These are phyloP conservation scores for Macrophomina pseudophaseolina DNA, from an alignment of 2,329 filamentous ascomycete genomes.

Conservation along the genomic window DNA sequence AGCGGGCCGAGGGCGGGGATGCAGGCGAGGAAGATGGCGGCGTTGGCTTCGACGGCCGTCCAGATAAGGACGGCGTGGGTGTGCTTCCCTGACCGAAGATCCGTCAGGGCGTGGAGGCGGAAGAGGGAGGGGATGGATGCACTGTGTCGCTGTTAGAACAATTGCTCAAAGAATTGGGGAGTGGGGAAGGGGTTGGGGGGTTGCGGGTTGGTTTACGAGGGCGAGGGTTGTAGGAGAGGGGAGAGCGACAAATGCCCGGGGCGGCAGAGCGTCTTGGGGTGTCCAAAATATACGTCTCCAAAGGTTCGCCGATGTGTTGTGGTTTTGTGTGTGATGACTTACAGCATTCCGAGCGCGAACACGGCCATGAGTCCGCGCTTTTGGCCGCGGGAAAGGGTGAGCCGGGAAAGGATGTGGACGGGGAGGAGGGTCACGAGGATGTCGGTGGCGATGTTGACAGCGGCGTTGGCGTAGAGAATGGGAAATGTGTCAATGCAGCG, in stretches of 20 bases:
- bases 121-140: constrained; percentile 20
- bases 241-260: neutral
- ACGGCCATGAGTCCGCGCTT: constrained; percentile 14
- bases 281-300: neutral
- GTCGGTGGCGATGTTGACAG: constrained; percentile 24
- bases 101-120: constrained; percentile 15
- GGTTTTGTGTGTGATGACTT: neutral
- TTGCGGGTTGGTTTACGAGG: neutral
- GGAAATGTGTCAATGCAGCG: constrained; percentile 17
- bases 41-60: constrained; percentile 20
- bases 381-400: constrained; percentile 5
- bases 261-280: neutral
- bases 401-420: constrained; percentile 1
- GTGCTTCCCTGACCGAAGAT: neutral
- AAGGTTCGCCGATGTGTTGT: neutral
- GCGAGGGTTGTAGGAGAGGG: neutral
- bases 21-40: constrained; percentile 25
- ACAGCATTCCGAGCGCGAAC: constrained; percentile 25
- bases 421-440: constrained; percentile 19
- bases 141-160: neutral
- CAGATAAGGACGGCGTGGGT: neutral
- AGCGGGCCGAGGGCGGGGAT: constrained; percentile 9
- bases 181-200: neutral
- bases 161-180: too few relatives aligned
- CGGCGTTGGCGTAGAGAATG: constrained; percentile 21